These are phyloP conservation scores for Pseudogymnoascus destructans DNA, from an alignment of 2,329 filamentous ascomycete genomes.

Conservation along the genomic window DNA sequence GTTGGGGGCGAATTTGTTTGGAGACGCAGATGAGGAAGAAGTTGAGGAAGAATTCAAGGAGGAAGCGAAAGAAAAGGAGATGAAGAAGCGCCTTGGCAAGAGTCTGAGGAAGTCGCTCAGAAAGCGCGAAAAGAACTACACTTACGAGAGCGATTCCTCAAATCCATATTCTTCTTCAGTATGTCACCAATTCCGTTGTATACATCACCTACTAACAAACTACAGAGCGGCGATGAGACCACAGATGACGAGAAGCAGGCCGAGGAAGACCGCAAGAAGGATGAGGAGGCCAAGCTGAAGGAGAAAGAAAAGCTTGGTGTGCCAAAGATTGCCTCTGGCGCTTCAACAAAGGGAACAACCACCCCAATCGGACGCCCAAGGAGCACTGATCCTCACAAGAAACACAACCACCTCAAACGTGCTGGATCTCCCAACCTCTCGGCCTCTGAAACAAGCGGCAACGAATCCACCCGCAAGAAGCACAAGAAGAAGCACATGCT, in stretches of 20 bases:
- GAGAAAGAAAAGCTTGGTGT: slow-evolving; percentile 36
- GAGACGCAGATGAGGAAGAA: slow-evolving; percentile 53
- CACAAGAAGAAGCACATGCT: slow-evolving; percentile 52
- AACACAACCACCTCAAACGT: slow-evolving; percentile 58
- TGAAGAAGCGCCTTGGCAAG: slow-evolving; percentile 60
- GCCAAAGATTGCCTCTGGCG: slow-evolving; percentile 32
- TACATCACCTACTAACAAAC: slow-evolving; percentile 14
- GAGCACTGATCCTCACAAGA: slow-evolving; percentile 37
- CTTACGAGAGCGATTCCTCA: slow-evolving; percentile 61
- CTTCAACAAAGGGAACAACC: slow-evolving; percentile 57
- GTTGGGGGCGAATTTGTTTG: slow-evolving; percentile 75
- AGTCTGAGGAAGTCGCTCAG: slow-evolving; percentile 66
- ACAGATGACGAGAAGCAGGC: slow-evolving; percentile 45
- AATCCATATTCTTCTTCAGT: slow-evolving; percentile 45
- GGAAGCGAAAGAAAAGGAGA: slow-evolving; percentile 57
- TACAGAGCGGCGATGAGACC: slow-evolving; percentile 37
- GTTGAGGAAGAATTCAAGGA: slow-evolving; percentile 59
- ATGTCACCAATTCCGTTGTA: slow-evolving; percentile 18
- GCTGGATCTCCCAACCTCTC: slow-evolving; percentile 72
- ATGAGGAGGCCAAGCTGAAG: slow-evolving; percentile 44
- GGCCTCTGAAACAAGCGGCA: slow-evolving; percentile 68
- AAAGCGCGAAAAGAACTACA: slow-evolving; percentile 73
- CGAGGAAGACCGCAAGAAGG: slow-evolving; percentile 48
- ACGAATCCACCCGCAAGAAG: slow-evolving; percentile 75
- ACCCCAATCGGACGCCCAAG: slow-evolving; percentile 48